Base-by-base conservation (phyloP, 345 rosid genomes). In the Capsella bursapastoris region DNA sequence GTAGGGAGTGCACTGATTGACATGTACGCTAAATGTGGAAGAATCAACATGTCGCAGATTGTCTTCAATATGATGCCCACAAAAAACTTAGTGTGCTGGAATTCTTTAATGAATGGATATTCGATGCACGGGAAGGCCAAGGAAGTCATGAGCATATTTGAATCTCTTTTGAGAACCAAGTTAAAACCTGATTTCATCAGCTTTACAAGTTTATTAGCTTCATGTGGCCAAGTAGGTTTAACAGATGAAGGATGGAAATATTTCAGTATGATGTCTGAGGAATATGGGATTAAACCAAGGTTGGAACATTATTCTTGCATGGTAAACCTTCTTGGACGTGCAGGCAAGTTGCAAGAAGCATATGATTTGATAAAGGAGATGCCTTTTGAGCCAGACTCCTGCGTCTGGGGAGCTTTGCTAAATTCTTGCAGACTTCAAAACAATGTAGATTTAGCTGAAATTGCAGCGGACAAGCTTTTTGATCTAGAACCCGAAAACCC, bases 381-480 rank as follows among this genome's bases (percentile, higher is more conserved):
- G 84, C 91, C 95, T 10, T 72, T 77, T 14, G 77, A 87, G 59
- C 91, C 95, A 53, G 78, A 83, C 68, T 86, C 85, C 40, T 84
- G 91, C 50, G 78, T 90, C 53, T 92, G 96, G 97, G 97, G 97
- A 64, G 85, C 97, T 76, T 80, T 92, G 71, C 87, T 90, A 44
- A 87, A 86, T 77, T 87, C 92, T 45, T 92, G 97, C 59, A 83
- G 82, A 12, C 76, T 83, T 72, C 77, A 83, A 15, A 81, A 83
- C 45, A 72, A 81, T 53, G 66, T 80, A 38, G 55, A 72, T 1
- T 43, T 78, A 59, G 86, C 72, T n/a, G 89, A 86, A 78, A 77
- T 77, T 71, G 88, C 85, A 70, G 90, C 90, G 18, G 70, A 70
- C 31, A 74, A 83, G 59, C 84, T 84, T 58, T 82, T 84, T 10